Conservation (phyloP, 148 eudicot species). For the Chenopodium album region DNA sequence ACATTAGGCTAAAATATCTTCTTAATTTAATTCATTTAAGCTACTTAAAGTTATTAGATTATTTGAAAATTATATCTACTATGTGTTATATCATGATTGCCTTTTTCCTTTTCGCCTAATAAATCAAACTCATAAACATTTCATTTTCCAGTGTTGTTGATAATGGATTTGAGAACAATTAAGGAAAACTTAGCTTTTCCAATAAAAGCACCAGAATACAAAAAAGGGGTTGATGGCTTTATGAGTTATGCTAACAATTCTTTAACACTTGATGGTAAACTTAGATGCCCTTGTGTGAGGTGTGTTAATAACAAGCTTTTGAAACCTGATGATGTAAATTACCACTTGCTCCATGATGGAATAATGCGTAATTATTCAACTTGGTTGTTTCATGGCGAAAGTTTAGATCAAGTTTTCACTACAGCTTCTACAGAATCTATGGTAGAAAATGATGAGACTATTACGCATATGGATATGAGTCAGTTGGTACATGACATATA, state of each 20-base stretch:
- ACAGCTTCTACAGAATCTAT: background rate
- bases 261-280: background rate
- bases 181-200: background rate
- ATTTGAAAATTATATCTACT: no score
- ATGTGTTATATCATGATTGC: no score
- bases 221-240: background rate
- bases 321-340: background rate
- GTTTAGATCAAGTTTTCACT: background rate
- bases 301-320: background rate
- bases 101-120: no score
- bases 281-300: background rate
- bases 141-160: background rate
- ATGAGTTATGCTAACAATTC: background rate
- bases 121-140: no score
- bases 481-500: background rate
- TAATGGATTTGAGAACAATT: background rate
- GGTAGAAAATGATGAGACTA: background rate
- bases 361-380: background rate
- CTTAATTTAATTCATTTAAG: no score
- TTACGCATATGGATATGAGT: background rate
- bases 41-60: no score
- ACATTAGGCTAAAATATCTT: no score
- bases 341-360: background rate
- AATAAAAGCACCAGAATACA: background rate
- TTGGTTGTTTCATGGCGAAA: constrained; percentile 1